A percentile compares a stretch with the other conserved stretches of the same genome.
phyloP scores from a whole-genome alignment of 1,284 basidiomycete genomes.

The Ceratobasidium papillatum region DNA sequence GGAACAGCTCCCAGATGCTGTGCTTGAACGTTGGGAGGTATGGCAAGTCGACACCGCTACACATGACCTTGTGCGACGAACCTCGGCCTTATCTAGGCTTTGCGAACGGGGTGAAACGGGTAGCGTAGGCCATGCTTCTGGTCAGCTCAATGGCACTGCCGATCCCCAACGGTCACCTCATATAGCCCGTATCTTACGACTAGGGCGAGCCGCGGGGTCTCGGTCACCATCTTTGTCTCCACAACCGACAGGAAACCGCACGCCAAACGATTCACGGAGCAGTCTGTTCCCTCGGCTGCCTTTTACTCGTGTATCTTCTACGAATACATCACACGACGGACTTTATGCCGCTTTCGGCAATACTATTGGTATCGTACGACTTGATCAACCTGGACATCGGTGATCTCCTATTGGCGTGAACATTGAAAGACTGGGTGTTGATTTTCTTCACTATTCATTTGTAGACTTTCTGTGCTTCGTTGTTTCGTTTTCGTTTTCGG shows the following conservation, averaged over 20 bases:
- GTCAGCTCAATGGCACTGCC: background rate
- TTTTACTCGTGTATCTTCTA: conserved; percentile 76
- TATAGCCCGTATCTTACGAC: conserved; percentile 34
- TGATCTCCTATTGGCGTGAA: background rate
- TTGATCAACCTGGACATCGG: conserved; percentile 6
- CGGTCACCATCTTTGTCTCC: conserved; percentile 40
- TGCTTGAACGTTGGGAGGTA: conserved; percentile 79
- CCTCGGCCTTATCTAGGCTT: conserved; percentile 17
- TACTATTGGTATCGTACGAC: conserved; percentile 69
- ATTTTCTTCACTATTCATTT: background rate
- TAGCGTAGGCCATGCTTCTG: background rate
- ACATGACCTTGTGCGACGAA: conserved; percentile 8
- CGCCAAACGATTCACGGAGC: conserved; percentile 42
- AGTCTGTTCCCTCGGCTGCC: conserved; percentile 65
- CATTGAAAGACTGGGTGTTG: background rate
- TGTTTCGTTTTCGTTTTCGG: conserved; percentile 8
- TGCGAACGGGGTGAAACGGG: conserved; percentile 6
- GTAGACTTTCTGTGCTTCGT: background rate
- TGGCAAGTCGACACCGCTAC: conserved; percentile 73
- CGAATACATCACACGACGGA: conserved; percentile 54
- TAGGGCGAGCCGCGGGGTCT: conserved; percentile 38
- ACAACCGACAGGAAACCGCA: conserved; percentile 47
- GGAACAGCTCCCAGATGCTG: conserved; percentile 65
- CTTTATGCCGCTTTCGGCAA: conserved; percentile 81
- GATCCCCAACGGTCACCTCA: conserved; percentile 33